These are phyloP conservation scores for Geotrichum ghanense DNA, from an alignment of 805 yeast species.

Conservation along the genomic window DNA sequence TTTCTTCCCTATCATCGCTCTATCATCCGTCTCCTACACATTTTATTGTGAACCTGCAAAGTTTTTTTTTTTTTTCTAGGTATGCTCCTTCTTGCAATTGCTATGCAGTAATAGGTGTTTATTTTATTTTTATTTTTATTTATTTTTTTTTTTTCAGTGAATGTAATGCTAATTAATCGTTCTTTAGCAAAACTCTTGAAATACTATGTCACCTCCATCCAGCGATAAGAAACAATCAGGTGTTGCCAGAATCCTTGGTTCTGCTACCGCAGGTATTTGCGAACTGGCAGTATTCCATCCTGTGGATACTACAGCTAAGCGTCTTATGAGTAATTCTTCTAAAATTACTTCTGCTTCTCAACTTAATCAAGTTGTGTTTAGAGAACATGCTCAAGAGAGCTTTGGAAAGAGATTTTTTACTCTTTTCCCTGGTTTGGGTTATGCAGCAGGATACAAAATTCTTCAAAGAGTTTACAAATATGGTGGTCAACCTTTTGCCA, in stretches of 20 bases:
- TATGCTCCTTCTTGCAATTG: too few species aligned
- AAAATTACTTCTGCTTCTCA: conserved; percentile 51
- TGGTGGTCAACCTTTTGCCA: conserved; percentile 98
- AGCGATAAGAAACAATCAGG: conserved; percentile 74
- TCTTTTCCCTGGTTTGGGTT: conserved; percentile 94
- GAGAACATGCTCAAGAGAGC: conserved; percentile 64
- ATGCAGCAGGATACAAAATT: conserved; percentile 94
- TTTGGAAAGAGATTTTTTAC: conserved; percentile 63
- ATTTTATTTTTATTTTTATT: too few species aligned
- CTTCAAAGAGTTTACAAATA: conserved; percentile 96
- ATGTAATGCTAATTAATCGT: too few species aligned
- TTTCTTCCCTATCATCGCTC: too few species aligned
- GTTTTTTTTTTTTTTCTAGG: too few species aligned
- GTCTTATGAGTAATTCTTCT: conserved; percentile 75
- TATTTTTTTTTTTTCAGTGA: too few species aligned
- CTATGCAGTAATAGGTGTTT: too few species aligned
- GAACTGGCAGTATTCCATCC: conserved; percentile 98
- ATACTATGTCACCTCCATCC: conserved; percentile 20
- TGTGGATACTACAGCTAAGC: conserved; percentile 93
- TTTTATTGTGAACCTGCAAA: too few species aligned
- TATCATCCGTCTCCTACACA: too few species aligned
- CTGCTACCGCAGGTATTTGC: conserved; percentile 97
- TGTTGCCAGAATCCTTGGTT: conserved; percentile 81
- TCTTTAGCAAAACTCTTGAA: too few species aligned
- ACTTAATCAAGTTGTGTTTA: conserved; percentile 79